phyloP scores from a whole-genome alignment of 768 basidiomycete species.

The Tylopilus subfusipes region DNA sequence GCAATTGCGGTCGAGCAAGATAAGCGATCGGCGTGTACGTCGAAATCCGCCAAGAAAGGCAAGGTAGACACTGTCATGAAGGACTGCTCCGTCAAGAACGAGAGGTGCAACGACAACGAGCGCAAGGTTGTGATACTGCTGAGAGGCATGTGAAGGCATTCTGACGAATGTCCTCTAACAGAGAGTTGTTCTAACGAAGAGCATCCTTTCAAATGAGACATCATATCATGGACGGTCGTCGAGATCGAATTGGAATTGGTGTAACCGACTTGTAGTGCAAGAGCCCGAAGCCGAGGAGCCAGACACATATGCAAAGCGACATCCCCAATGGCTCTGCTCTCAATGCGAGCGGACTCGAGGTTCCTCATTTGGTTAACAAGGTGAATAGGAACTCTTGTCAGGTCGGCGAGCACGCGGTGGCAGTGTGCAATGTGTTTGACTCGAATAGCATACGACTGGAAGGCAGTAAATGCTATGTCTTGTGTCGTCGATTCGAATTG shows the following conservation, averaged over 20 bases:
- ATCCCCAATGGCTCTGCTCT: constrained; percentile 13
- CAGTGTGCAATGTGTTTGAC: constrained; percentile 24
- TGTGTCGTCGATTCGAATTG: constrained; percentile 2
- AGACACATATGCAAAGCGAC: constrained; percentile 26
- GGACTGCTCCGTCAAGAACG: constrained; percentile 37
- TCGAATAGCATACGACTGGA: constrained; percentile 23
- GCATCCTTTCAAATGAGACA: constrained; percentile 26
- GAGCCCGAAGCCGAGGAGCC: constrained; percentile 31
- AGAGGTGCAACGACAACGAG: constrained; percentile 39
- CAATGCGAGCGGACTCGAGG: constrained; percentile 22
- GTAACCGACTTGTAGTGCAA: constrained; percentile 35
- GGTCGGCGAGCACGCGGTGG: constrained; percentile 15
- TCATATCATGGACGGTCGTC: constrained; percentile 15
- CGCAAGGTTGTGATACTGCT: constrained; percentile 33
- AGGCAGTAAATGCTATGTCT: constrained; percentile 2
- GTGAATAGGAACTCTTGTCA: not conserved
- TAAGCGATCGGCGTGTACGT: constrained; percentile 43
- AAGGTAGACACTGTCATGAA: constrained; percentile 38
- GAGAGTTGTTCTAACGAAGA: constrained; percentile 33
- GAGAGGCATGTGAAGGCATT: constrained; percentile 30
- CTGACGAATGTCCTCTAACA: constrained; percentile 38
- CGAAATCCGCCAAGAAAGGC: constrained; percentile 38
- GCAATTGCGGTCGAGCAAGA: constrained; percentile 14
- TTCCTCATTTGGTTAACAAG: constrained; percentile 5
- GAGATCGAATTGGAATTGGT: constrained; percentile 25